A percentile compares a stretch with the other conserved stretches of the same genome.
phyloP scores from a whole-genome alignment of 208 protist genomes.

The Acanthamoeba lugdunensis region DNA sequence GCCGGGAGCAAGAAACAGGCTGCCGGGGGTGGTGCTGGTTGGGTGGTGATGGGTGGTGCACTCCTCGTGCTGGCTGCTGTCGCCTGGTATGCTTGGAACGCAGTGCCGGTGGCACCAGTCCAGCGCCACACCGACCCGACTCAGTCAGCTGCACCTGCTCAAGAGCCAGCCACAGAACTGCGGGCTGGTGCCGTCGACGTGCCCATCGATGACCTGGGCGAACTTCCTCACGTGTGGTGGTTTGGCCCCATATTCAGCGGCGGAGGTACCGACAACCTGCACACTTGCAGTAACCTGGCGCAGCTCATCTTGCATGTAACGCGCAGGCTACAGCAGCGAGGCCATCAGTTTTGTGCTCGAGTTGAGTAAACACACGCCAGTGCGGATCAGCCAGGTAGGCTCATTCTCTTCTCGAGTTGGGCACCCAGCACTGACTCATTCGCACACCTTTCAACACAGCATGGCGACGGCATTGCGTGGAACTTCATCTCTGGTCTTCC shows the following conservation, averaged over 20 bases:
- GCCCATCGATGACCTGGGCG: not conserved
- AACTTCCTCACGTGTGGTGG: conserved; percentile 63
- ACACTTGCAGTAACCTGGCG: not conserved
- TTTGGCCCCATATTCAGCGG: conserved; percentile 62
- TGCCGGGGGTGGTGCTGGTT: not conserved
- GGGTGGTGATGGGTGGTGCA: not conserved
- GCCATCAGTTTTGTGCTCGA: conserved; percentile 61
- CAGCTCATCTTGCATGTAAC: not conserved
- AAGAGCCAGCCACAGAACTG: not conserved
- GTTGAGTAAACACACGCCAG: conserved; percentile 54
- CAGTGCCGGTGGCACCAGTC: not conserved
- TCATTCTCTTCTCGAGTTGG: not conserved
- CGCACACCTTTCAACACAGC: not conserved
- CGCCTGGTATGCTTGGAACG: not conserved
- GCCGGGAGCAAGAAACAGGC: not conserved
- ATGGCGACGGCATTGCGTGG: conserved; percentile 2
- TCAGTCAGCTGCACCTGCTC: not conserved
- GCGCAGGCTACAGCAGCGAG: conserved; percentile 66
- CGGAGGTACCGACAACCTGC: not conserved
- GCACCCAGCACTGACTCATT: not conserved
- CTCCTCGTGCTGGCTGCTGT: not conserved
- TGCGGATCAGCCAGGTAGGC: conserved; percentile 6
- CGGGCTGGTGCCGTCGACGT: not conserved
- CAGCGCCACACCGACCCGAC: not conserved
- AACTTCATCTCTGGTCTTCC: conserved; percentile 47